Conservation (phyloP, 768 basidiomycete species). For the Mycena crocata region DNA sequence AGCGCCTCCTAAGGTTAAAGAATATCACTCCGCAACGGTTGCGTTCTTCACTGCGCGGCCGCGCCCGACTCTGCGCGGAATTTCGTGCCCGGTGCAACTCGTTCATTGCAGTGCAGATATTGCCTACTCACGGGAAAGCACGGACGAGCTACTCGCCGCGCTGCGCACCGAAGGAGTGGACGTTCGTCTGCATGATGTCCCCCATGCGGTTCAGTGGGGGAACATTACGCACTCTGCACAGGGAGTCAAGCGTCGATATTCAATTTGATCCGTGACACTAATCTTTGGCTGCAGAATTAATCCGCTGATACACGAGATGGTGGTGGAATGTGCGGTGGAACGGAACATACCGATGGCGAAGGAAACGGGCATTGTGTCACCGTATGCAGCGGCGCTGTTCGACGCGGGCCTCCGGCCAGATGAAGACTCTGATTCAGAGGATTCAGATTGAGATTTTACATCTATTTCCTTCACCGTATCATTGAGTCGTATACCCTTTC, state of each 20-base stretch:
- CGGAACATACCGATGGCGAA: neutral
- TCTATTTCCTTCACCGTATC: too few relatives aligned
- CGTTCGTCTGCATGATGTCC: constrained; percentile 37
- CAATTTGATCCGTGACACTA: neutral
- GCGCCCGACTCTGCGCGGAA: constrained; percentile 8
- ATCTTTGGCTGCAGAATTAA: constrained; percentile 10
- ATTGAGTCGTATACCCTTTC: too few relatives aligned
- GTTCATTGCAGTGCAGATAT: constrained; percentile 46
- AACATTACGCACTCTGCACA: constrained; percentile 37
- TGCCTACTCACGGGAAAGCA: constrained; percentile 40
- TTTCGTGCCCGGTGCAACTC: constrained; percentile 35
- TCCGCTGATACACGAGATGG: constrained; percentile 14
- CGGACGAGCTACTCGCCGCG: constrained; percentile 34
- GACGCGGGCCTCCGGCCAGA: neutral
- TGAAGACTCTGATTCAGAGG: neutral
- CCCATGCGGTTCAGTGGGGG: constrained; percentile 44
- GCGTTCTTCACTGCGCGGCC: constrained; percentile 27
- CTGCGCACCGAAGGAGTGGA: constrained; percentile 38
- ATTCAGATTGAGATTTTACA: too few relatives aligned
- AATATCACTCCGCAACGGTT: constrained; percentile 11
- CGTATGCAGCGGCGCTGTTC: neutral
- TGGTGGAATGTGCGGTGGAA: constrained; percentile 10
- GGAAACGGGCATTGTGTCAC: neutral
- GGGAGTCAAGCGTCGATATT: constrained; percentile 30
- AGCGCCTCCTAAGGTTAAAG: neutral